Base-by-base conservation (phyloP, 78 protist genomes). In the Dictyostelium purpureum region DNA sequence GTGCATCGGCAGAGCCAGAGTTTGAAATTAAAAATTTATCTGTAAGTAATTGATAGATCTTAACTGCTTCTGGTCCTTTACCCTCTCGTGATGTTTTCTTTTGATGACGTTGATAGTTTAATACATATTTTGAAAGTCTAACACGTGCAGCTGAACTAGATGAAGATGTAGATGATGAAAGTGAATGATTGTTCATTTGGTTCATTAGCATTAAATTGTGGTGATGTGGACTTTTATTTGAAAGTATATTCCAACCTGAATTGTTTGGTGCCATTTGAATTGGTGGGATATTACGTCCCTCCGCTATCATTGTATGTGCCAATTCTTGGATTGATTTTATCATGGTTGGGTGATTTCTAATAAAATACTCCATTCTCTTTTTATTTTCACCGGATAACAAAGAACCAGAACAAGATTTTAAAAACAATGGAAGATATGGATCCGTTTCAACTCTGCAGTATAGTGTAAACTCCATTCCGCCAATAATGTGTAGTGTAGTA, bases 21-120 rank as follows among this genome's bases (percentile, higher is more conserved):
- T 85, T 85, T 24, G 82, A 73, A 10, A 85, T 73, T 18, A 85
- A 54, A 16, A 85, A 85, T 31, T 85, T 85, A 54, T 85, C 92
- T 0, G 75, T 85, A 6, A 85, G 69, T 18, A 66, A 6, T 31
- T 85, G 92, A 51, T 85, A 85, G 28, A 85, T 85, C 19, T 35
- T 57, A 2, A 69, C 76, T 10, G 28, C 12, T 11, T 69, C 76
- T 38, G n/a, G 26, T 40, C 6, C 21, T 16, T 43, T 43, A 2
- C 37, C 24, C n/a, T n/a, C n/a, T n/a, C n/a, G n/a, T 18, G 43
- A 24, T 28, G 31, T 57, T 35, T 40, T 57, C 14, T 85, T 85
- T 18, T 59, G 26, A 21, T 28, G 24, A 11, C 79, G 37, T 16
- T 56, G 47, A 35, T 73, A 85, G 10, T 37, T 73, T 37, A 85